These are phyloP conservation scores for Barbatosphaeria neglecta DNA, from an alignment of 495 filamentous ascomycete genomes.

Conservation along the genomic window DNA sequence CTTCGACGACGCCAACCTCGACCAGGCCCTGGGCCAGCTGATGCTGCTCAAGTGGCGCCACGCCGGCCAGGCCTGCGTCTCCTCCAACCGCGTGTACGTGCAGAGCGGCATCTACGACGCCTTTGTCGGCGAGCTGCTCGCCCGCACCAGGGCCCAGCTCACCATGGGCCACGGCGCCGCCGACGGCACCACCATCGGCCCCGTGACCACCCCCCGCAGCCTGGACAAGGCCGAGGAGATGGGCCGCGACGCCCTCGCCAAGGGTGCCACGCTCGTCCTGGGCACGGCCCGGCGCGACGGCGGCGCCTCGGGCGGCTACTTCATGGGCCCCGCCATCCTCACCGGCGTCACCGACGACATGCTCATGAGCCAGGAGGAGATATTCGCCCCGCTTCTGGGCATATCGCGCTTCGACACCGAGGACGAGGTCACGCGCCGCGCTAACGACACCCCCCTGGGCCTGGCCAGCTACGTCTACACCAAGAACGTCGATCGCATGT, in stretches of 20 bases:
- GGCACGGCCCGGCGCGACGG: conserved; percentile 41
- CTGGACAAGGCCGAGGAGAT: conserved; percentile 52
- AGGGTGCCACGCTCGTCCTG: conserved; percentile 47
- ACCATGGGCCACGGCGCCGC: conserved; percentile 52
- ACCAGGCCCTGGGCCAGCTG: conserved; percentile 36
- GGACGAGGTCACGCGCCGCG: conserved; percentile 50
- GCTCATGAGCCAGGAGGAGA: conserved; percentile 57
- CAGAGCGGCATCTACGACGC: conserved; percentile 44
- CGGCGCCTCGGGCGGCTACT: conserved; percentile 39
- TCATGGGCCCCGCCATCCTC: conserved; percentile 64
- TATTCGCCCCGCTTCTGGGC: conserved; percentile 57
- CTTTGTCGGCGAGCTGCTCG: conserved; percentile 43
- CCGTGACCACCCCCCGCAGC: conserved; percentile 51
- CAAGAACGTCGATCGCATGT: conserved; percentile 59
- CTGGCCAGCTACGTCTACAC: conserved; percentile 63
- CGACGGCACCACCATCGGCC: conserved; percentile 52
- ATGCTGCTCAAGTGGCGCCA: conserved; percentile 56
- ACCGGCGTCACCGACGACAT: conserved; percentile 48
- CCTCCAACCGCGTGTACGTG: conserved; percentile 62
- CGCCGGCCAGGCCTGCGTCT: conserved; percentile 63
- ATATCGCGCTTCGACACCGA: conserved; percentile 61
- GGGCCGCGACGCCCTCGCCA: conserved; percentile 49
- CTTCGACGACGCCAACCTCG: conserved; percentile 61
- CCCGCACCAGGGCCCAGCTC: conserved; percentile 42
- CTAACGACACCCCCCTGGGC: conserved; percentile 60